Percentiles rank a stretch among this genome's conserved stretches.
Conservation (phyloP, 2,329 filamentous ascomycete genomes). For the Penicillium digitatum region DNA sequence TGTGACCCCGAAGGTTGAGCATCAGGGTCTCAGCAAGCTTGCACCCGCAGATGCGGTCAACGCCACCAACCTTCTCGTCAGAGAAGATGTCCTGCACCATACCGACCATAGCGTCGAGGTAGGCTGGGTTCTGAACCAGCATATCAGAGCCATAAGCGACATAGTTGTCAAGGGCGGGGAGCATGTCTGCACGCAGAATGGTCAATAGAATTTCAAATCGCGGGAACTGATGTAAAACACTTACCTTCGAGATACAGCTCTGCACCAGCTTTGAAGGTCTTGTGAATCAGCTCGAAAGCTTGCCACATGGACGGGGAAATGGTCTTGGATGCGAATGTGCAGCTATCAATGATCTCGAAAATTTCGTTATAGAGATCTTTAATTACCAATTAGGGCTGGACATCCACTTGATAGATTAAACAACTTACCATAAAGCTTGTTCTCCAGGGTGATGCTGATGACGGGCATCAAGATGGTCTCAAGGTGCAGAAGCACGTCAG, state of each 20-base stretch:
- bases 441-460: slow-evolving; percentile 91
- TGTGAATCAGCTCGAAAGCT: slow-evolving; percentile 93
- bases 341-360: slow-evolving; percentile 98
- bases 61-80: slow-evolving; percentile 85
- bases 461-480: slow-evolving; percentile 97
- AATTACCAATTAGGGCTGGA: neutral
- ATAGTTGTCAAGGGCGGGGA: slow-evolving; percentile 95
- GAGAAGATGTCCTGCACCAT: slow-evolving; percentile 96
- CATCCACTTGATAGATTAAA: slow-evolving; percentile 41
- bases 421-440: slow-evolving; percentile 79
- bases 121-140: slow-evolving; percentile 76
- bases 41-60: slow-evolving; percentile 94
- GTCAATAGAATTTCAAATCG: neutral
- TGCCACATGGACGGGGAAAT: slow-evolving; percentile 98
- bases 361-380: slow-evolving; percentile 87
- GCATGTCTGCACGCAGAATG: slow-evolving; percentile 64
- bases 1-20: slow-evolving; percentile 83
- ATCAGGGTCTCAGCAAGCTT: slow-evolving; percentile 96
- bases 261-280: slow-evolving; percentile 93
- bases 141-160: slow-evolving; percentile 84
- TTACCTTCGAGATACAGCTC: slow-evolving; percentile 82
- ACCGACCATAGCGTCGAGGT: slow-evolving; percentile 80
- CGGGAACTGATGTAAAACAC: neutral
- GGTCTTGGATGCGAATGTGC: slow-evolving; percentile 92
- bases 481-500: slow-evolving; percentile 88